Evolutionary conservation across 257 asterid species (phyloP).

Genomic region (Solanum acaule): DNA sequence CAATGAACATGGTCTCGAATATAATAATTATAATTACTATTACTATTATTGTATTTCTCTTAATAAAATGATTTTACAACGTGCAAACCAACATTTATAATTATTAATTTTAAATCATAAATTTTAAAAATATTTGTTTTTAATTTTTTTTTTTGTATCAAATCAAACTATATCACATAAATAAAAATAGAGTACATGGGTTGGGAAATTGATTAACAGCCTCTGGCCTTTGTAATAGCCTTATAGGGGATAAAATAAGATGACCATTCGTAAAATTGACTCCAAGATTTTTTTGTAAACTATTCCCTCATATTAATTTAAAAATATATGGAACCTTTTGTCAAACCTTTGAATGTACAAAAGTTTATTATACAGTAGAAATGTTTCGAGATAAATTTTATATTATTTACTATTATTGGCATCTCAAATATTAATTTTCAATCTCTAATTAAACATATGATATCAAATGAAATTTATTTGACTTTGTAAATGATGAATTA

Average conservation of each 20-base stretch:
- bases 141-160: no score
- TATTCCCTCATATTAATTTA: background rate
- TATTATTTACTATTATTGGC: background rate
- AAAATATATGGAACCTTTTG: background rate
- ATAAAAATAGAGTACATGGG: no score
- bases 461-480: background rate
- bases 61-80: no score
- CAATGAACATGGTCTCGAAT: background rate
- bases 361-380: background rate
- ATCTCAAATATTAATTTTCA: background rate
- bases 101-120: background rate
- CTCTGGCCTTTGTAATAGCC: background rate
- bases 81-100: background rate
- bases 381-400: background rate
- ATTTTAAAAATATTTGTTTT: background rate
- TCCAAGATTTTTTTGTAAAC: background rate
- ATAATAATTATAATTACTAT: no score
- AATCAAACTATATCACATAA: no score
- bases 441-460: background rate
- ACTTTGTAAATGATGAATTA: background rate
- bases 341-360: background rate
- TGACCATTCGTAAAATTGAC: background rate
- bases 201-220: background rate
- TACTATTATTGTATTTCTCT: no score
- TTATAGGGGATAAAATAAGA: background rate